phyloP scores from a whole-genome alignment of 495 filamentous ascomycete species.

The Hypoxylon trugodes region DNA sequence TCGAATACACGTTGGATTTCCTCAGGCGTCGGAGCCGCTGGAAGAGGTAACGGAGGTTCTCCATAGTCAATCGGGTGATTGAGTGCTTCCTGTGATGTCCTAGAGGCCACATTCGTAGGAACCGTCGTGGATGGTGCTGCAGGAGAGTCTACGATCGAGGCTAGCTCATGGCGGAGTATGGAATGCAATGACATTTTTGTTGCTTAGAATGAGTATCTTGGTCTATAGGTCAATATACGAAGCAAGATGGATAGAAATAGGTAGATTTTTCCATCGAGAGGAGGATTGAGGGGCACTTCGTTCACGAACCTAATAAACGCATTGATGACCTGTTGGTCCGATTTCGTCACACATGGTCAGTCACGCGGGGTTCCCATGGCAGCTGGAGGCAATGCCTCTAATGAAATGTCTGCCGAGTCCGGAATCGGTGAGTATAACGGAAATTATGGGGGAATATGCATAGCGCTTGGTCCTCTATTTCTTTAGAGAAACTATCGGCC shows the following conservation, averaged over 20 bases:
- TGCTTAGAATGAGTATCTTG: not conserved
- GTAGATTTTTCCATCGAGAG: too few relatives aligned
- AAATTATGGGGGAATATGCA: conserved; percentile 3
- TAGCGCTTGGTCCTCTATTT: not conserved
- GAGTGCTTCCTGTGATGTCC: not conserved
- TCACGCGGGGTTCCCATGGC: conserved; percentile 2
- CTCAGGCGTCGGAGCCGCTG: not conserved
- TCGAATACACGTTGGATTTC: conserved; percentile 31
- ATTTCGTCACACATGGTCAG: conserved; percentile 13
- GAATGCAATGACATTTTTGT: conserved; percentile 21
- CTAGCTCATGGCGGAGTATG: conserved; percentile 10
- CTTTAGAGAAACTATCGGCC: not conserved
- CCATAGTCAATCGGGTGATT: not conserved
- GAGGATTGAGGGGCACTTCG: too few relatives aligned
- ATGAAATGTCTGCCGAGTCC: not conserved
- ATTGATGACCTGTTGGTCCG: not conserved
- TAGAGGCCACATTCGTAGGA: not conserved
- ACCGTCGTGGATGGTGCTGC: not conserved
- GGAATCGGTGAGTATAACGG: conserved; percentile 5
- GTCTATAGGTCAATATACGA: not conserved
- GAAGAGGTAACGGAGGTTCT: not conserved
- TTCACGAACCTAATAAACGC: too few relatives aligned
- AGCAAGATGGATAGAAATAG: too few relatives aligned
- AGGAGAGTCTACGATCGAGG: not conserved
- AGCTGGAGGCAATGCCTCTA: conserved; percentile 2